Evolutionary conservation across 78 protist genomes (phyloP).

Genomic region (Parvularia atlantis): DNA sequence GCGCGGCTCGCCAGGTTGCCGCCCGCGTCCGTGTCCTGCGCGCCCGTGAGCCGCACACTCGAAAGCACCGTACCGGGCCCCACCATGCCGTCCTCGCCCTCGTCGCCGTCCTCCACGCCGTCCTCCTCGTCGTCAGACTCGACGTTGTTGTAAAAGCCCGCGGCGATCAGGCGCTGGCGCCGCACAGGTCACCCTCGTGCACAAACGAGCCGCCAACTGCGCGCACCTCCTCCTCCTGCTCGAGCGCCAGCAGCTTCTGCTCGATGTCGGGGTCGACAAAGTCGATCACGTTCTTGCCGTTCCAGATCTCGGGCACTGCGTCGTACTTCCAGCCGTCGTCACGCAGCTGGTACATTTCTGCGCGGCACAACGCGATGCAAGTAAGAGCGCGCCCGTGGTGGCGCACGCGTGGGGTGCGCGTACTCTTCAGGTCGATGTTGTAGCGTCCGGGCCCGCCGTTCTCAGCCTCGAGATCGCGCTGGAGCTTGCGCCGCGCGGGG

Average conservation of each 20-base stretch:
- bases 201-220: no score
- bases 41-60: no score
- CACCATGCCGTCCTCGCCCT: no score
- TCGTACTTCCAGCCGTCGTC: conserved; percentile 84
- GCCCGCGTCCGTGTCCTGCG: no score
- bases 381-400: not conserved
- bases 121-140: not conserved
- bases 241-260: conserved; percentile 18
- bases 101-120: no score
- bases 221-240: conserved; percentile 5
- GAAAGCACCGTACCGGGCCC: no score
- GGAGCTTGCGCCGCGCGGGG: not conserved
- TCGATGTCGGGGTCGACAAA: conserved; percentile 91
- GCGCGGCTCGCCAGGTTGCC: no score
- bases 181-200: no score
- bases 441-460: conserved; percentile 62
- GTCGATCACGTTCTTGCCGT: conserved; percentile 95
- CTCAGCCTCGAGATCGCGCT: conserved; percentile 31
- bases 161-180: not conserved
- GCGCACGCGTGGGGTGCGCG: not conserved
- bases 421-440: conserved; percentile 15
- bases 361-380: no score
- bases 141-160: not conserved
- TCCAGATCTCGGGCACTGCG: conserved; percentile 92
- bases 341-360: conserved; percentile 38